A percentile compares a stretch with the other conserved stretches of the same genome.
These are phyloP conservation scores for Crassisporium funariophilum DNA, from an alignment of 768 basidiomycete genomes.

Conservation along the genomic window DNA sequence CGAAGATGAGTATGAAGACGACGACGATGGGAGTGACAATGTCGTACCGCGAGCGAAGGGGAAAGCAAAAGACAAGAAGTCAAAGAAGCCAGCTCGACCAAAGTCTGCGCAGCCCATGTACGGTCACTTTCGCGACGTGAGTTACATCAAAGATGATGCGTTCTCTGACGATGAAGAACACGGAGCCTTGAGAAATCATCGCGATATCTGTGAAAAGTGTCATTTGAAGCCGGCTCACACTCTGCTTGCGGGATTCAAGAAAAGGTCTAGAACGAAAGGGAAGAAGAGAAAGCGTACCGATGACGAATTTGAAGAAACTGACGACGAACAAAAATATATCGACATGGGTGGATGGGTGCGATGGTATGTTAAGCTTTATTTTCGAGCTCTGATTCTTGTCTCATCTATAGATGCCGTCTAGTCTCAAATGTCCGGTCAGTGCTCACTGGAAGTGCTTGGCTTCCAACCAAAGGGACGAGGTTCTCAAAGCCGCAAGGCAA, in stretches of 20 bases:
- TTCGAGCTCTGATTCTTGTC: not conserved
- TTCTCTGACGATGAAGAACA: conserved; percentile 57
- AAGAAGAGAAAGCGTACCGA: conserved; percentile 43
- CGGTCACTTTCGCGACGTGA: conserved; percentile 45
- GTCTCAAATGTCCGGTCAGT: conserved; percentile 75
- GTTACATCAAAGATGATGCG: conserved; percentile 45
- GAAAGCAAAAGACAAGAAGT: conserved; percentile 21
- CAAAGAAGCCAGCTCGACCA: conserved; percentile 16
- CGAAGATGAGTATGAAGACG: conserved; percentile 19
- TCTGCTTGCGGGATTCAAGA: conserved; percentile 43
- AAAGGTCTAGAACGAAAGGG: conserved; percentile 40
- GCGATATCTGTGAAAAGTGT: conserved; percentile 73
- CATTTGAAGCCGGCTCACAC: conserved; percentile 59
- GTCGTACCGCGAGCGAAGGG: conserved; percentile 2
- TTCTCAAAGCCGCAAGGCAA: conserved; percentile 63
- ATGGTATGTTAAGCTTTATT: conserved; percentile 57
- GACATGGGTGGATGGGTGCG: conserved; percentile 80
- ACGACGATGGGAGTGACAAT: conserved; percentile 3
- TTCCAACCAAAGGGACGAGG: conserved; percentile 66
- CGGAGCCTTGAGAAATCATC: conserved; percentile 59
- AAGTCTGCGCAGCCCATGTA: conserved; percentile 35
- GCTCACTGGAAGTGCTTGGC: conserved; percentile 81
- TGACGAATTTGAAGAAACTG: conserved; percentile 56
- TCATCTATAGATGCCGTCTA: conserved; percentile 33
- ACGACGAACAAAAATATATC: conserved; percentile 53